phyloP scores from a whole-genome alignment of 345 rosid genomes.

The Citrus glauca region DNA sequence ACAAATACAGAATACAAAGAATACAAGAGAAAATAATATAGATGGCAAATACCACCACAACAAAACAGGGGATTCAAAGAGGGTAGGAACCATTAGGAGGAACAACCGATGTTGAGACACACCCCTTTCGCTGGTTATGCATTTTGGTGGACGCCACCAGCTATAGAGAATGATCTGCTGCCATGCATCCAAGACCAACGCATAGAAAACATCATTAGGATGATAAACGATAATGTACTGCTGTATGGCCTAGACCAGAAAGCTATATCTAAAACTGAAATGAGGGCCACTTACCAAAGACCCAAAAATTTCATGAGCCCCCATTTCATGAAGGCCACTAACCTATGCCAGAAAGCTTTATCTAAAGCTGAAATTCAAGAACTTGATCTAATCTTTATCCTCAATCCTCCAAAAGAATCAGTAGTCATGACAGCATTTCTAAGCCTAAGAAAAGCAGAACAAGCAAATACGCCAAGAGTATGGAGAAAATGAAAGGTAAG shows the following conservation, averaged over 20 bases:
- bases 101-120: neutral
- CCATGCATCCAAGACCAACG: constrained; percentile 1
- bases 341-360: neutral
- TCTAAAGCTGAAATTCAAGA: neutral
- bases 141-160: neutral
- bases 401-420: neutral
- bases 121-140: constrained; percentile 5
- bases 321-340: neutral
- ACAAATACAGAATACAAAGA: neutral
- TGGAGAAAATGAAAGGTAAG: neutral
- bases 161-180: constrained; percentile 12
- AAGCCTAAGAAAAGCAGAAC: neutral
- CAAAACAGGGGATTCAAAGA: neutral
- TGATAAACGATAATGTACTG: neutral
- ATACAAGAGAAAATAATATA: neutral
- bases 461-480: neutral
- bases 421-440: neutral
- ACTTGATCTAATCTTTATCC: neutral
- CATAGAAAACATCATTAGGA: neutral
- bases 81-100: neutral
- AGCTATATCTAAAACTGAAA: neutral
- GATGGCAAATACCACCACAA: neutral
- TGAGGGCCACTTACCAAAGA: neutral
- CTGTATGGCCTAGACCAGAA: neutral
- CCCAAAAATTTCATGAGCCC: neutral